phyloP scores from a whole-genome alignment of 1,284 basidiomycete species.

The Somion occarium region DNA sequence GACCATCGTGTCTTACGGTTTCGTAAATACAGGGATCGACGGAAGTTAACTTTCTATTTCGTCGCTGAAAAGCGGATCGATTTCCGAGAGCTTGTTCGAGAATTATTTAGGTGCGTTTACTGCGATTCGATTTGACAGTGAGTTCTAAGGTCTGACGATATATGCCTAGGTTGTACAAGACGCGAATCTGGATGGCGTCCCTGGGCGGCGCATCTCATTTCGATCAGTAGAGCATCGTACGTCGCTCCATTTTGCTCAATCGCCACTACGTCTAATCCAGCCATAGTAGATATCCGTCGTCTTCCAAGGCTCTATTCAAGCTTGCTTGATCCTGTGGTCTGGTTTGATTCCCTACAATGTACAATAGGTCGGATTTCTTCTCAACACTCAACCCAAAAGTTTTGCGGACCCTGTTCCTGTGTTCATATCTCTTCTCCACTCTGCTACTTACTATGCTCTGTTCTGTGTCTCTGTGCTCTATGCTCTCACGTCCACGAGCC shows the following conservation, averaged over 20 bases:
- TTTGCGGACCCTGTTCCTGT: background rate
- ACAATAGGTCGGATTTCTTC: background rate
- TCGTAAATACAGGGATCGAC: slow-evolving; percentile 78
- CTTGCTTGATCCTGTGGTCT: background rate
- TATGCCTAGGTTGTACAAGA: slow-evolving; percentile 66
- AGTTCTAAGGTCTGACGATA: background rate
- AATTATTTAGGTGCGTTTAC: slow-evolving; percentile 72
- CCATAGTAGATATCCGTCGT: too few relatives aligned
- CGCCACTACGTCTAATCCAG: background rate
- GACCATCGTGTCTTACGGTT: background rate
- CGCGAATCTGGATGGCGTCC: slow-evolving; percentile 77
- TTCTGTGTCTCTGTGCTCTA: background rate
- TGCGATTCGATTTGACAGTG: slow-evolving; percentile 1
- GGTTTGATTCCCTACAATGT: background rate
- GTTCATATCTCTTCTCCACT: background rate
- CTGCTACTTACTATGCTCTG: background rate
- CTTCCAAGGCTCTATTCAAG: too few relatives aligned
- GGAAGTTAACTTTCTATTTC: slow-evolving; percentile 98
- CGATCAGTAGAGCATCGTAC: slow-evolving; percentile 18
- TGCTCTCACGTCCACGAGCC: background rate
- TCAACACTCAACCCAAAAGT: background rate
- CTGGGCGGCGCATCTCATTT: slow-evolving; percentile 27
- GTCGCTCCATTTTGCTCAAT: background rate
- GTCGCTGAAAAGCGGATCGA: slow-evolving; percentile 94
- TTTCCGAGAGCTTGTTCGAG: slow-evolving; percentile 92